Base-by-base conservation (phyloP, 2,329 filamentous ascomycete genomes). In the Didymella segeticola region DNA sequence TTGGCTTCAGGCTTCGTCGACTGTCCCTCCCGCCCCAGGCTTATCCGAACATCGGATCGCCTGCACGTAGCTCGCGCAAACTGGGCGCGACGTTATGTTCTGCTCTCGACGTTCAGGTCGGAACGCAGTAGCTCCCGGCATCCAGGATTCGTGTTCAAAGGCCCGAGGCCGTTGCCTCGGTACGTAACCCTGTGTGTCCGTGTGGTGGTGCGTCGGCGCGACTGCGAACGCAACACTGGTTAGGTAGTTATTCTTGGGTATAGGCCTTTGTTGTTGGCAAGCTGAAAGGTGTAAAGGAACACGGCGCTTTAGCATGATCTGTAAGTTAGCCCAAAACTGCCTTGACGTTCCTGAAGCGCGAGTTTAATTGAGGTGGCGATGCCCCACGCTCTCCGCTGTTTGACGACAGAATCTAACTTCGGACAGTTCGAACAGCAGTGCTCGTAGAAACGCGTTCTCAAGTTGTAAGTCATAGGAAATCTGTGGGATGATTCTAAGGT, bases 1-100 rank as follows among this genome's bases (percentile, higher is more conserved):
- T 58, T 63, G 57, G 65, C 60, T 54, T 48, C 41, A 61, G 48
- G 60, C 60, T 68, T 66, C 56, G 48, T 41, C 43, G 45, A 56
- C 25, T 51, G 56, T 42, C 48, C 62, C 38, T 50, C 47, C 54
- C 60, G 61, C 58, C 60, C 64, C 60, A 64, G 62, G 62, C 66
- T 70, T 70, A 63, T 68, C 55, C 68, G 38, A 41, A 56, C 57
- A 23, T 55, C 50, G 57, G 47, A 54, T 39, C 46, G 51, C 38
- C 20, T n/a, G 33, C 23, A n/a, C 20, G 29, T 41, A 41, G 29
- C 34, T 37, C 27, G 23, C 45, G 23, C 27, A 26, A 20, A 36
- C 26, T 23, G 39, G 19, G 8, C n/a, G n/a, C n/a, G n/a, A n/a
- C n/a, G n/a, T n/a, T n/a, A n/a, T n/a, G n/a, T 23, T 26, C 33